Conservation (phyloP, 129 eudicot genomes). For the Centaurea solstitialis region DNA sequence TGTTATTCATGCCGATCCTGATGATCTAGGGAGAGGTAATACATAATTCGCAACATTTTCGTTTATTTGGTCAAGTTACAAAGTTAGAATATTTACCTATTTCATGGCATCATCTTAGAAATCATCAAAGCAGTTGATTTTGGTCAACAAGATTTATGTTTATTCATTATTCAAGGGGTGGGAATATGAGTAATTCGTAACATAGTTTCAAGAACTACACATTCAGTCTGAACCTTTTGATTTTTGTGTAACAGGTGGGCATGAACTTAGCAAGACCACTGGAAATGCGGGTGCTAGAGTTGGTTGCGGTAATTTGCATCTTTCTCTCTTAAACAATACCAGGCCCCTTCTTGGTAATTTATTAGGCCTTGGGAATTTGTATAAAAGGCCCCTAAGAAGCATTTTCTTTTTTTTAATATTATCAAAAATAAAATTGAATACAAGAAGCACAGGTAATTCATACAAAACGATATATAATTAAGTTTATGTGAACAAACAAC, state of each 20-base stretch:
- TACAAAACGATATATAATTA: no score
- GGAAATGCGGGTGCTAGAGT: conserved; percentile 99
- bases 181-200: not conserved
- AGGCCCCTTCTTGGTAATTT: no score
- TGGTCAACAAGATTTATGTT: not conserved
- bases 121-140: not conserved
- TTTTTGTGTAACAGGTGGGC: conserved; percentile 65
- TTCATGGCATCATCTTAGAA: not conserved
- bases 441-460: no score
- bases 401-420: no score
- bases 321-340: not conserved
- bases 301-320: conserved; percentile 76
- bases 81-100: not conserved
- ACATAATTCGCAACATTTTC: not conserved
- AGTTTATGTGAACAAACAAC: no score
- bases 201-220: not conserved
- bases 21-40: conserved; percentile 95
- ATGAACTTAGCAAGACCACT: conserved; percentile 94
- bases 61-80: not conserved
- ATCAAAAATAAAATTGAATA: no score
- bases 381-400: no score
- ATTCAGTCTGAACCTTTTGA: not conserved
- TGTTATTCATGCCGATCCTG: conserved; percentile 97
- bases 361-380: no score
- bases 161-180: not conserved